Evolutionary conservation across 2,329 filamentous ascomycete genomes (phyloP).

Genomic region (Pleomassaria siparia): DNA sequence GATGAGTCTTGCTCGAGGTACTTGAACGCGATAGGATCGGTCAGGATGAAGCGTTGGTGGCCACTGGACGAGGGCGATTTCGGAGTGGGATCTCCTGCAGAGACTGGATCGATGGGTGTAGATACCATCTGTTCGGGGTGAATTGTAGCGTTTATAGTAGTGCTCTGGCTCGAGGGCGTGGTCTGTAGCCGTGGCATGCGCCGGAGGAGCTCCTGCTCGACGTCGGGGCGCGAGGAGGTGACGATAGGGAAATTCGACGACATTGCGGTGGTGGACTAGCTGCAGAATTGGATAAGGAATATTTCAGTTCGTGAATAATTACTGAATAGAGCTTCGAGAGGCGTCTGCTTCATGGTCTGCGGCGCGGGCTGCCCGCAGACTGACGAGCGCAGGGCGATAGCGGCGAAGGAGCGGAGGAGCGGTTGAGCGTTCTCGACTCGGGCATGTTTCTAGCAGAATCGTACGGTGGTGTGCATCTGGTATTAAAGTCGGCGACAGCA

Average conservation of each 20-base stretch:
- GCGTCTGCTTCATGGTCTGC: conserved; percentile 17
- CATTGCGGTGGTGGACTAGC: conserved; percentile 14
- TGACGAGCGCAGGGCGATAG: conserved; percentile 14
- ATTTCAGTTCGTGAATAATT: background rate
- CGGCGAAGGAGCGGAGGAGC: background rate
- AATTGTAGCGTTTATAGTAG: conserved; percentile 9
- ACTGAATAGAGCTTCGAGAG: conserved; percentile 1
- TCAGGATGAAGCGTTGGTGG: conserved; percentile 63
- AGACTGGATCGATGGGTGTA: conserved; percentile 12
- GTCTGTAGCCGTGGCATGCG: conserved; percentile 31
- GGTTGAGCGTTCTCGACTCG: conserved; percentile 10
- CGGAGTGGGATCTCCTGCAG: conserved; percentile 13
- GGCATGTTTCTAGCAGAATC: conserved; percentile 22
- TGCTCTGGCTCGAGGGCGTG: conserved; percentile 15
- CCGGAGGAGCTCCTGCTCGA: conserved; percentile 32
- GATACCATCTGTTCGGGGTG: conserved; percentile 8
- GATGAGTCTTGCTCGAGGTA: conserved; percentile 81
- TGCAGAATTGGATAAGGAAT: background rate
- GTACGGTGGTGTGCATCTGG: conserved; percentile 9
- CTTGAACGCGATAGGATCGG: conserved; percentile 66
- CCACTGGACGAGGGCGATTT: conserved; percentile 29
- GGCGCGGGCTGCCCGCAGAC: conserved; percentile 18
- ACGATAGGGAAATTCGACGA: conserved; percentile 19
- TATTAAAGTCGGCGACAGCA: too few relatives aligned
- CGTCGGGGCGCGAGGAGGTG: conserved; percentile 17